phyloP scores from a whole-genome alignment of 805 yeast genomes.

The Candida railenensis region DNA sequence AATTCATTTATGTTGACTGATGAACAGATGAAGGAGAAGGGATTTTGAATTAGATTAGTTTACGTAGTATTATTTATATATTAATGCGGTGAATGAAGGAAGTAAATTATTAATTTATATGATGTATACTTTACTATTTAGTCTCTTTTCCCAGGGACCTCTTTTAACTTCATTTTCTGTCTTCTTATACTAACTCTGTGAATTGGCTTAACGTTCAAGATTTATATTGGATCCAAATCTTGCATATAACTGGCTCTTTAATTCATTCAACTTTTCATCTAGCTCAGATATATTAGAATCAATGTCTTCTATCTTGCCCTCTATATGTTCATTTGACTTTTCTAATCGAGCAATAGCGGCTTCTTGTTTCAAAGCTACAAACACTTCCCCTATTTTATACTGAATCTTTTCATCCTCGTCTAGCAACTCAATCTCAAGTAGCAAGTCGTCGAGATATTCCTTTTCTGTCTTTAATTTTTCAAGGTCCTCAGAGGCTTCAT shows the following conservation, averaged over 20 bases:
- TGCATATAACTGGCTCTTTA: constrained; percentile 77
- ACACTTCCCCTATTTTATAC: constrained; percentile 80
- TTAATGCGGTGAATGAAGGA: neutral
- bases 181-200: neutral
- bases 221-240: constrained; percentile 90
- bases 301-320: constrained; percentile 44
- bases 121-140: too few relatives aligned
- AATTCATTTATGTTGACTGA: constrained; percentile 15
- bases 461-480: constrained; percentile 61
- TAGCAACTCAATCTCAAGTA: constrained; percentile 79
- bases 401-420: constrained; percentile 71
- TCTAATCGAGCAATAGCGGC: constrained; percentile 72
- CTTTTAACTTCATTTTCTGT: neutral
- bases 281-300: constrained; percentile 50
- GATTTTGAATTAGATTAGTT: constrained; percentile 10
- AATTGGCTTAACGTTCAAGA: constrained; percentile 60
- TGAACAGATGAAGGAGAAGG: constrained; percentile 13
- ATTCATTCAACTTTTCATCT: constrained; percentile 52
- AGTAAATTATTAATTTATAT: too few relatives aligned
- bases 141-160: too few relatives aligned
- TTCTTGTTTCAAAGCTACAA: constrained; percentile 65
- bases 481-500: constrained; percentile 51
- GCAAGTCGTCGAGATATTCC: constrained; percentile 84
- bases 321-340: constrained; percentile 53
- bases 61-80: too few relatives aligned